Conservation (phyloP, 345 rosid species). For the Angophora floribunda region DNA sequence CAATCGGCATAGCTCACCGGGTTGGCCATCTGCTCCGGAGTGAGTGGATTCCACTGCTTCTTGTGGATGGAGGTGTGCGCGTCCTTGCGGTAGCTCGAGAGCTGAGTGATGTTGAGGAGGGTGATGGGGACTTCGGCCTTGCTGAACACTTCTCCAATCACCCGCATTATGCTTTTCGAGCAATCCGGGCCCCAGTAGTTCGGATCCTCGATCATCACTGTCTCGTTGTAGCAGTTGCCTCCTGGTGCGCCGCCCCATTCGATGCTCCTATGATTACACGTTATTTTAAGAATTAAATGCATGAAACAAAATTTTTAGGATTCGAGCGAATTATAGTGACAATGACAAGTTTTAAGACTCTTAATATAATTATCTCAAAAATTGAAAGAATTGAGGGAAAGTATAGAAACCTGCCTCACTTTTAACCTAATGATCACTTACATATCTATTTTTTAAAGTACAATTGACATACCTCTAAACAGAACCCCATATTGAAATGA, state of each 20-base stretch:
- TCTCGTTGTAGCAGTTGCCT: constrained; percentile 75
- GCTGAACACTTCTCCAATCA: constrained; percentile 27
- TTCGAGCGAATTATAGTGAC: background rate
- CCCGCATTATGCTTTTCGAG: constrained; percentile 59
- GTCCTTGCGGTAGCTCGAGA: constrained; percentile 82
- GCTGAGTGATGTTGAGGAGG: constrained; percentile 59
- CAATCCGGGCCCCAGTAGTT: constrained; percentile 80
- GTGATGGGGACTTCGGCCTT: constrained; percentile 42
- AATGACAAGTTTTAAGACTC: background rate
- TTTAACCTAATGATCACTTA: background rate
- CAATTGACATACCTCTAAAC: background rate
- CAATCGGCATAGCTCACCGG: constrained; percentile 86
- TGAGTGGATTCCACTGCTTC: constrained; percentile 72
- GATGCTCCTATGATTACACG: constrained; percentile 42
- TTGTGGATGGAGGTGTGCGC: constrained; percentile 86
- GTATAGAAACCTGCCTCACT: background rate
- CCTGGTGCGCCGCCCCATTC: constrained; percentile 87
- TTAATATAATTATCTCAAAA: background rate
- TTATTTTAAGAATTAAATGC: background rate
- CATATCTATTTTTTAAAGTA: background rate
- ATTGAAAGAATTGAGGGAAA: background rate
- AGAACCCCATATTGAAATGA: background rate
- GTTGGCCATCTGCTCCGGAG: constrained; percentile 69
- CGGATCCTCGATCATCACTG: constrained; percentile 46
- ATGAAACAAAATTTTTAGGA: background rate